Conservation (phyloP, 441 rosid species). For the Erodium moschatum region DNA sequence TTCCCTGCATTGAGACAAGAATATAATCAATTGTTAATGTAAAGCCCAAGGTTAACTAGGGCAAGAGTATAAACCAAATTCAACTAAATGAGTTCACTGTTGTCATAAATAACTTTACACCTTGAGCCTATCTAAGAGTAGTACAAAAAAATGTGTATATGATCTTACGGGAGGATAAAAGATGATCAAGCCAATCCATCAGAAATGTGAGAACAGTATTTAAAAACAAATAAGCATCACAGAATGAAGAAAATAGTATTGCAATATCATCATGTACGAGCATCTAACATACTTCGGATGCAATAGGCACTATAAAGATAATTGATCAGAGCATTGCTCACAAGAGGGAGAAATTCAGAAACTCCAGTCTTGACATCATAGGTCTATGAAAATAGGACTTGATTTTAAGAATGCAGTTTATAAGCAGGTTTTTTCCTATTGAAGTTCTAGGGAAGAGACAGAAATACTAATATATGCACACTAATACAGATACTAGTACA, state of each 20-base stretch:
- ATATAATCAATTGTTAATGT: conserved; percentile 18
- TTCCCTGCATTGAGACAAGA: conserved; percentile 50
- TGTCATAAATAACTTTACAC: background rate
- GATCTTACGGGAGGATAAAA: conserved; percentile 9
- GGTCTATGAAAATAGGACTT: background rate
- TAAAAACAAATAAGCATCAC: background rate
- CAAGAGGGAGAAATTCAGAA: background rate
- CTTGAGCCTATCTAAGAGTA: conserved; percentile 5
- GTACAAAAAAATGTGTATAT: background rate
- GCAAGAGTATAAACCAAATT: conserved; percentile 11
- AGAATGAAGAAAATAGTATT: background rate
- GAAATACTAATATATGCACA: background rate
- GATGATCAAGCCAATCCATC: background rate
- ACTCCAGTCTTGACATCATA: background rate
- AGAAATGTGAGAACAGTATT: background rate
- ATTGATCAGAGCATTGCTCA: background rate
- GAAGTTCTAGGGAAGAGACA: background rate
- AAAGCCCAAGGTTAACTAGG: conserved; percentile 14
- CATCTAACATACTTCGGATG: conserved; percentile 1
- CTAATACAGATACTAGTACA: background rate
- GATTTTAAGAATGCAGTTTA: background rate
- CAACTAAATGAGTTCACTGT: conserved; percentile 1
- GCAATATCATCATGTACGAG: background rate
- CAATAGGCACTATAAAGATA: background rate
- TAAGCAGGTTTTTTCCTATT: background rate